These are phyloP conservation scores for Coemansia sp. DNA, from an alignment of 192 early-diverging fungal species.

Conservation along the genomic window DNA sequence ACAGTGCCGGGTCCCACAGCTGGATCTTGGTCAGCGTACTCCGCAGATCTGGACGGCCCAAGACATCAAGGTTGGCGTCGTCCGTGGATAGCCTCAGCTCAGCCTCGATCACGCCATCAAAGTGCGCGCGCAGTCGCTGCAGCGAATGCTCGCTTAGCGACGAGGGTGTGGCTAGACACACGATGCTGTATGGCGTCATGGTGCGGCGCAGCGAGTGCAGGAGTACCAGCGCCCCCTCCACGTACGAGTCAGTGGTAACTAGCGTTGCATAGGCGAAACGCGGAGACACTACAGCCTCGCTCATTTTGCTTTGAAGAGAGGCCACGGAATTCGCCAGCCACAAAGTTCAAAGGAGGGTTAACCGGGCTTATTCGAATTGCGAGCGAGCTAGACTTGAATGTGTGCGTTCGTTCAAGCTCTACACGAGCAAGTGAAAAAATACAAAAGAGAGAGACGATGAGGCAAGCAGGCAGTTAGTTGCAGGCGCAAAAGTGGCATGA, in stretches of 20 bases:
- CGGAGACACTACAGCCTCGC: neutral
- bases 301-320: neutral
- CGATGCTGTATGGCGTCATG: constrained; percentile 60
- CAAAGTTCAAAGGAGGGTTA: neutral
- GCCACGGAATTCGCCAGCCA: neutral
- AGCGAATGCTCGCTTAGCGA: constrained; percentile 55
- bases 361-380: neutral
- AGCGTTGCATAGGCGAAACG: constrained; percentile 79
- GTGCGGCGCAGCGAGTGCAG: constrained; percentile 69
- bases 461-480: neutral
- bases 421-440: neutral
- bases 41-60: constrained; percentile 89
- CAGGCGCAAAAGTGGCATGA: constrained; percentile 1
- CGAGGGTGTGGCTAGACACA: constrained; percentile 66
- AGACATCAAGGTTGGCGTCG: constrained; percentile 47
- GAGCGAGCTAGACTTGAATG: constrained; percentile 1
- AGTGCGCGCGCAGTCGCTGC: constrained; percentile 56
- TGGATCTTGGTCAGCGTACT: constrained; percentile 90
- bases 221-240: constrained; percentile 78
- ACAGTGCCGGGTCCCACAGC: constrained; percentile 73
- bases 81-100: constrained; percentile 62
- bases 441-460: neutral
- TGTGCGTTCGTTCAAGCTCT: neutral
- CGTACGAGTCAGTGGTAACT: constrained; percentile 81
- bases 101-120: constrained; percentile 72